Evolutionary conservation across 169 alveolate species (phyloP), one percentile per base, ranked within the genome.

Genomic region (Cryptosporidium sp.): DNA sequence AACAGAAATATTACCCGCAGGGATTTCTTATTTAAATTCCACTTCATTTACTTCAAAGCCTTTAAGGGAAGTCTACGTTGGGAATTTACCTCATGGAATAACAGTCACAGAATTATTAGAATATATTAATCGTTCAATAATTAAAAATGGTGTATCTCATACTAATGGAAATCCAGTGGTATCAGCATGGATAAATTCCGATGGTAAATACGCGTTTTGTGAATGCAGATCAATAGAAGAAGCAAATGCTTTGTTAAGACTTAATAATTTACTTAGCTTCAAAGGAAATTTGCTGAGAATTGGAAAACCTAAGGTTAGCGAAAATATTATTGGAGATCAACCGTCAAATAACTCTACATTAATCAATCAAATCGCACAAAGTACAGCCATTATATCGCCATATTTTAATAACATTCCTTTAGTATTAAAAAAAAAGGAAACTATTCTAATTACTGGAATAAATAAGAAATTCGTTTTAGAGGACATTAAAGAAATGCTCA

Each of bases 221-320:
- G 99, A 97, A 87, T 96, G 97, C 85, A 86, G 99, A 45, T 94
- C 99, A 31, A 94, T 97, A 75, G 99, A 97, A 92, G 99, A 97
- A 84, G 99, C 99, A 8, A 94, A 91, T 62, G 37, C 44, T 31
- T 93, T 93, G 33, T 80, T 94, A 60, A 72, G 85, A 69, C 91
- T 94, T 37, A 94, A 94, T 72, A 93, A 93, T 37, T 73, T 53
- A 42, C 45, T 80, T 45, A 80, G 62, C 45, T 29, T 80, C 8
- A 80, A 80, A 31, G 89, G 89, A 9, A 37, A 80, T 80, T 12
- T 80, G 14, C 68, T 80, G 1, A 35, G 75, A 42, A 80, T 80
- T n/a, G 89, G 89, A n/a, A 80, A 44, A 39, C 89, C 89, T 18
- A 80, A 65, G 39, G 70, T 65, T 21, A 80, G 39, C 44, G 89